A percentile compares a stretch with the other conserved stretches of the same genome.
phyloP scores from a whole-genome alignment of 371 early-diverging fungal species.

The Mucor irregularis region DNA sequence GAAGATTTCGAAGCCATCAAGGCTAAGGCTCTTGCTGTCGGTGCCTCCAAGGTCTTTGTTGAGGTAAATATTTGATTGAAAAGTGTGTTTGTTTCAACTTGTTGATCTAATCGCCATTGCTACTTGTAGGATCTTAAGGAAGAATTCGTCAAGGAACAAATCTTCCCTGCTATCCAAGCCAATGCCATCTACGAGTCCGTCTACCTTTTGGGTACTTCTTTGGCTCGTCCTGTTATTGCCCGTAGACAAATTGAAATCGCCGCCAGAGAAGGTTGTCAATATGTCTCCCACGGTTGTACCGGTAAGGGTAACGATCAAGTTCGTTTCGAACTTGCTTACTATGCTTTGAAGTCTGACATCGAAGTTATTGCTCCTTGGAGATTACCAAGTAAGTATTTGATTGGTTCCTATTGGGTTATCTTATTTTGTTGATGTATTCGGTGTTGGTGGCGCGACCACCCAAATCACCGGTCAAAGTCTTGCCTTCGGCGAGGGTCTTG shows the following conservation, averaged over 20 bases:
- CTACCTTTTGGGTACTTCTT: conserved; percentile 95
- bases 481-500: conserved; percentile 91
- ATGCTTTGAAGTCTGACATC: conserved; percentile 90
- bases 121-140: conserved; percentile 77
- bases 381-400: conserved; percentile 71
- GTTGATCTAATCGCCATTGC: background rate
- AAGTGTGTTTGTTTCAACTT: background rate
- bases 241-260: conserved; percentile 91
- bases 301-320: conserved; percentile 99
- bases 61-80: conserved; percentile 55
- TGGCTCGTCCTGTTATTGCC: conserved; percentile 96
- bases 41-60: conserved; percentile 93
- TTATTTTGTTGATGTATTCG: conserved; percentile 86
- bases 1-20: conserved; percentile 96
- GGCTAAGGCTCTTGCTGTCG: conserved; percentile 88
- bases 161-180: conserved; percentile 92
- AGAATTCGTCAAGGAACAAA: conserved; percentile 90
- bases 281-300: conserved; percentile 97
- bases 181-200: conserved; percentile 95
- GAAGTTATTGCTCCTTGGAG: conserved; percentile 97
- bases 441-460: conserved; percentile 90
- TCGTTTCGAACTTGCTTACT: conserved; percentile 97
- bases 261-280: conserved; percentile 85
- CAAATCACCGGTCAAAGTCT: conserved; percentile 88
- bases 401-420: too few species aligned